Base-by-base conservation (phyloP, 164 flowering plant genomes). In the Chimonanthus salicifolius region DNA sequence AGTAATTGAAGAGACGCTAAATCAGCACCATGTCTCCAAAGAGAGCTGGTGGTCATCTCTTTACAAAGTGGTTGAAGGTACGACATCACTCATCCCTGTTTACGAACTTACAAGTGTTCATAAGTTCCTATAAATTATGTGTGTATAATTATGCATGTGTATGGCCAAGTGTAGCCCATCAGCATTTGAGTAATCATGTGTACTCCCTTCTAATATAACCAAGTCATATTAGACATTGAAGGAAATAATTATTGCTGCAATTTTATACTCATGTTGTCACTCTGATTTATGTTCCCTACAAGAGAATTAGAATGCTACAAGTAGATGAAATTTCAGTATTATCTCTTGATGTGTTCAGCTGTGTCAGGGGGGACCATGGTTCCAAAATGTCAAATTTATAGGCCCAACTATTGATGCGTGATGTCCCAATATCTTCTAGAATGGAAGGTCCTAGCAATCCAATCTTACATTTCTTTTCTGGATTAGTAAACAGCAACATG, bases 31-130 rank as follows among this genome's bases (percentile, higher is more conserved):
- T 63, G 83, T 96, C 66, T 84, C 98, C 5, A 82, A 80, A 73
- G 98, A 94, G 71, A 85, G 98, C 69, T 96, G 99, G 99, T 96
- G 97, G 98, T 91, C 98, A 47, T 54, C 99, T 71, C 89, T 96
- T 51, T 94, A 89, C 84, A 92, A 78, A 82, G 84, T 96, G 83
- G 84, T 96, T 80, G 99, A 93, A 90, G 98, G 99, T 95, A 91
- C 48, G 68, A 44, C 7, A 54, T 54, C 2, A 18, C n/a, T n/a
- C 50, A n/a, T 44, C 45, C 6, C 9, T 47, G 16, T 15, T 16
- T 46, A 58, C 11, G 4, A 58, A 67, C 18, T 47, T 13, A 62
- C 66, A 58, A 44, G 5, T 54, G 60, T 11, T 4, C 60, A 54
- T 54, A 3, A 13, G 16, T 10, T n/a, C 16, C 5, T 54, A 54